These are phyloP conservation scores for Ganoderma meredithae DNA, from an alignment of 1,284 basidiomycete genomes.

Conservation along the genomic window DNA sequence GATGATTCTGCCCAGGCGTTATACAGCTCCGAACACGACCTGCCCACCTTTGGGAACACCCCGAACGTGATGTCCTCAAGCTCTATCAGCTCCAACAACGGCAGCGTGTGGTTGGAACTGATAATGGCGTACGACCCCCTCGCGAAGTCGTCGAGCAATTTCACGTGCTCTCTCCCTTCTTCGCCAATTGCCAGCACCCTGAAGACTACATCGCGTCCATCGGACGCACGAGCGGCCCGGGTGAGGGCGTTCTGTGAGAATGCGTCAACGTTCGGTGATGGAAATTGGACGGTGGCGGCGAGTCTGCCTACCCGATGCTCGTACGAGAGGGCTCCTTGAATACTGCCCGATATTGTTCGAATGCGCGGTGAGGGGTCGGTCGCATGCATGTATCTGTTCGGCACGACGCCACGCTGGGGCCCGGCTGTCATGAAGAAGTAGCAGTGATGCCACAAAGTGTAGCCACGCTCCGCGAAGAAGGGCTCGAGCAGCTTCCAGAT, in stretches of 20 bases:
- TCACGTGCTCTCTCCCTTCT: constrained; percentile 7
- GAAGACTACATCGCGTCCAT: constrained; percentile 12
- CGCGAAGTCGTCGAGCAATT: constrained; percentile 3
- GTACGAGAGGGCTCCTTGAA: no score
- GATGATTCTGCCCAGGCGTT: constrained; percentile 37
- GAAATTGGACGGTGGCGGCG: no score
- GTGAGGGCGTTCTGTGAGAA: constrained; percentile 2
- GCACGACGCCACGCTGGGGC: neutral
- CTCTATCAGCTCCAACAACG: constrained; percentile 36
- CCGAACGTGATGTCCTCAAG: constrained; percentile 42
- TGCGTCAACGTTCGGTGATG: no score
- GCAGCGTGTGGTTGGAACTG: constrained; percentile 21
- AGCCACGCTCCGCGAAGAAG: neutral
- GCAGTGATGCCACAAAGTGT: neutral
- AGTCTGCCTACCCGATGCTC: no score
- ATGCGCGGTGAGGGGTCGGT: neutral
- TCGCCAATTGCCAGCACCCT: constrained; percentile 8
- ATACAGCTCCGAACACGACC: constrained; percentile 21
- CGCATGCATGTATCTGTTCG: neutral
- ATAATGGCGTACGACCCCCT: constrained; percentile 8
- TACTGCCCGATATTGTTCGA: neutral
- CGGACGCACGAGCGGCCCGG: constrained; percentile 3
- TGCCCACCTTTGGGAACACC: constrained; percentile 40
- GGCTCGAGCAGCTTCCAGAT: neutral
- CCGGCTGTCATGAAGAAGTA: neutral